phyloP scores from a whole-genome alignment of 805 yeast species.

The Wickerhamomyces xylosicus region DNA sequence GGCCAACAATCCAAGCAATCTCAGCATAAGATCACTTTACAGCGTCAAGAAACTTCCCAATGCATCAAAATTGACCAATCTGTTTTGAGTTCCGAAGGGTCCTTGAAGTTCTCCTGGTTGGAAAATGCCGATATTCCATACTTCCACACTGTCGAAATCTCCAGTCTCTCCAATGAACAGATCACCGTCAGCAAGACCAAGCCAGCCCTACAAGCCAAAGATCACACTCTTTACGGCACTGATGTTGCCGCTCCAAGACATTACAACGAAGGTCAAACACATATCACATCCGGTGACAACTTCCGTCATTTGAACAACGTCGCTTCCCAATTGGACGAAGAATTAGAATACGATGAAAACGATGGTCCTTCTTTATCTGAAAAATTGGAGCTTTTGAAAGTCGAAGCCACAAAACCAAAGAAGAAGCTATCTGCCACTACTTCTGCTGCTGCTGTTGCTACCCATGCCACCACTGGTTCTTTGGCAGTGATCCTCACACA shows the following conservation, averaged over 20 bases:
- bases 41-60: slow-evolving; percentile 29
- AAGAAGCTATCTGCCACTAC: slow-evolving; percentile 33
- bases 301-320: slow-evolving; percentile 42
- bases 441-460: slow-evolving; percentile 70
- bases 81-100: slow-evolving; percentile 20
- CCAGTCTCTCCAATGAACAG: slow-evolving; percentile 17
- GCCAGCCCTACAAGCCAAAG: slow-evolving; percentile 30
- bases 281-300: slow-evolving; percentile 55
- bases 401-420: slow-evolving; percentile 17
- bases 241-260: slow-evolving; percentile 43
- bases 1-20: slow-evolving; percentile 43
- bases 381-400: slow-evolving; percentile 28
- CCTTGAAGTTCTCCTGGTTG: slow-evolving; percentile 45
- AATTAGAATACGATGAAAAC: slow-evolving; percentile 25
- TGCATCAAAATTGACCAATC: slow-evolving; percentile 21
- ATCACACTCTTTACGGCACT: slow-evolving; percentile 28
- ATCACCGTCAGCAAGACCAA: slow-evolving; percentile 23
- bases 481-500: slow-evolving; percentile 79
- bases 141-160: slow-evolving; percentile 47
- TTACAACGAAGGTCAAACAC: slow-evolving; percentile 52
- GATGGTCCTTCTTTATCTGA: slow-evolving; percentile 47
- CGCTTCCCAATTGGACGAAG: slow-evolving; percentile 28
- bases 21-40: slow-evolving; percentile 32
- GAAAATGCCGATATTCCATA: slow-evolving; percentile 49
- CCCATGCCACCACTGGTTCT: slow-evolving; percentile 65